phyloP scores from a whole-genome alignment of 1,284 basidiomycete species.

The Puccinia horiana region DNA sequence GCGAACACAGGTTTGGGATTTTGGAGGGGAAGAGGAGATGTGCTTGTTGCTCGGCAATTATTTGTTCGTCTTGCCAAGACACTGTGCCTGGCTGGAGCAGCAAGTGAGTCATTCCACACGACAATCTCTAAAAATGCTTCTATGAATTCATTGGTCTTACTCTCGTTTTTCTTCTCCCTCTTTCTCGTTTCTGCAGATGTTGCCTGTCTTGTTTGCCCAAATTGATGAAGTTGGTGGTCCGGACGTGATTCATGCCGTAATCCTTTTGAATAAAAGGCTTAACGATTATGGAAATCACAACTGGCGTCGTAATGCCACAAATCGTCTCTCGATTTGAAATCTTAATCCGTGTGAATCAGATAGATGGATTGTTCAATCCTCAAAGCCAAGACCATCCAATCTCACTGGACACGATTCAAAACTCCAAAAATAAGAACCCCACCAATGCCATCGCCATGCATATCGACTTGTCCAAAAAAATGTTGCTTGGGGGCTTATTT shows the following conservation, averaged over 20 bases:
- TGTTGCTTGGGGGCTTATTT: neutral
- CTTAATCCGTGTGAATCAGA: neutral
- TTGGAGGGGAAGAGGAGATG: constrained; percentile 41
- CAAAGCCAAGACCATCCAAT: neutral
- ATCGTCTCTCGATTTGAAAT: neutral
- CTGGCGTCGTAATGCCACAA: neutral
- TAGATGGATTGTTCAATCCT: neutral
- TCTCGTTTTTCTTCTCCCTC: no score
- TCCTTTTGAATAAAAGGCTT: neutral
- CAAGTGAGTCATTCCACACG: constrained; percentile 22
- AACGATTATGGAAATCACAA: neutral
- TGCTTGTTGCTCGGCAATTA: constrained; percentile 33
- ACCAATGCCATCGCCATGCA: neutral
- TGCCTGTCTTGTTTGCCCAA: constrained; percentile 36
- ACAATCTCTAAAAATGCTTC: neutral
- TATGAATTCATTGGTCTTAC: neutral
- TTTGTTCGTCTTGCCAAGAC: constrained; percentile 48
- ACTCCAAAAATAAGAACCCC: neutral
- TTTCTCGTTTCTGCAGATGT: neutral
- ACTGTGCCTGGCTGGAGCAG: constrained; percentile 14
- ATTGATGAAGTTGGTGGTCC: constrained; percentile 13
- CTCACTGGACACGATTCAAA: neutral
- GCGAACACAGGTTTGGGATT: constrained; percentile 42
- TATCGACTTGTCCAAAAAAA: neutral
- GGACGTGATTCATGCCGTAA: neutral